phyloP scores from a whole-genome alignment of 2,329 filamentous ascomycete species.

The Orbilia brochopaga region DNA sequence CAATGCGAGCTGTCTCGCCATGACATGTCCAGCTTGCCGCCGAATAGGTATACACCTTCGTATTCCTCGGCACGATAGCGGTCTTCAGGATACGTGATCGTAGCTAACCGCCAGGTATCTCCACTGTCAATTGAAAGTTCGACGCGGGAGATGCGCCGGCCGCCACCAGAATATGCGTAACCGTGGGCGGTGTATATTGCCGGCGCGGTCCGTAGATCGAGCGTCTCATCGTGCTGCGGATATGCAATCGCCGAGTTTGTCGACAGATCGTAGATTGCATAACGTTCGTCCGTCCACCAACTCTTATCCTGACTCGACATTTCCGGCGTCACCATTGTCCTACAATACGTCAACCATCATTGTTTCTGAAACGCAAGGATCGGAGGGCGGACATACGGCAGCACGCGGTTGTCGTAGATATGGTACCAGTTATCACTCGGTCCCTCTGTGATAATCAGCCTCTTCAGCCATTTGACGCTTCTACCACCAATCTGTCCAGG shows the following conservation, averaged over 20 bases:
- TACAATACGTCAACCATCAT: constrained; percentile 51
- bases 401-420: constrained; percentile 87
- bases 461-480: constrained; percentile 91
- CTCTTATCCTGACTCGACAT: constrained; percentile 62
- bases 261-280: constrained; percentile 90
- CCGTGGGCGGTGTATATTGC: constrained; percentile 57
- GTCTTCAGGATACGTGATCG: constrained; percentile 84
- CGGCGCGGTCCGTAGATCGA: constrained; percentile 57
- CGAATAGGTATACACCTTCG: constrained; percentile 68
- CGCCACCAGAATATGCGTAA: constrained; percentile 88
- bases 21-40: constrained; percentile 77
- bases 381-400: constrained; percentile 70
- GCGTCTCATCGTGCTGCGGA: constrained; percentile 76
- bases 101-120: constrained; percentile 76
- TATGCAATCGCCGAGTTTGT: constrained; percentile 82
- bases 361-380: no score
- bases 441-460: constrained; percentile 74
- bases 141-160: constrained; percentile 79
- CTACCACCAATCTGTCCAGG: constrained; percentile 90
- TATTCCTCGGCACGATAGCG: constrained; percentile 72
- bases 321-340: constrained; percentile 81
- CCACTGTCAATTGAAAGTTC: constrained; percentile 85
- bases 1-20: constrained; percentile 84
- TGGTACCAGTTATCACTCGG: constrained; percentile 96
- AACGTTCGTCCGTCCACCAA: constrained; percentile 87